Evolutionary conservation across 2,329 filamentous ascomycete species (phyloP).

Genomic region (Graphilbum fragrans): DNA sequence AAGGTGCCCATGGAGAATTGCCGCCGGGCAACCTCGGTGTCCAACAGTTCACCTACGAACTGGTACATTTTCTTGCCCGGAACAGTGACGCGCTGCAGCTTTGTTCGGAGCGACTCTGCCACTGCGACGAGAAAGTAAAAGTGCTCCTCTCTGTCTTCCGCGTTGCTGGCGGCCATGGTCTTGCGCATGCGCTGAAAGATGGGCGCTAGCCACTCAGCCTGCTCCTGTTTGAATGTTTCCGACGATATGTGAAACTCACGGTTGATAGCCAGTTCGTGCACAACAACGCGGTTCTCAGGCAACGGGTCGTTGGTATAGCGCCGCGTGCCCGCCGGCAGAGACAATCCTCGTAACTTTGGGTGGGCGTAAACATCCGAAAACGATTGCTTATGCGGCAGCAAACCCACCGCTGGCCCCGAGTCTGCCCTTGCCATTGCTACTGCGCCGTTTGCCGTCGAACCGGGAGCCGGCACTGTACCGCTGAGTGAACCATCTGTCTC

Average conservation of each 20-base stretch:
- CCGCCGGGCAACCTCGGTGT: conserved; percentile 56
- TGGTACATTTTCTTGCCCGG: conserved; percentile 61
- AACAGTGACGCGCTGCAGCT: conserved; percentile 60
- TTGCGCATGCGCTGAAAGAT: conserved; percentile 45
- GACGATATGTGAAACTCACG: conserved; percentile 62
- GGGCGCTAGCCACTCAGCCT: conserved; percentile 33
- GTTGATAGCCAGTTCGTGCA: conserved; percentile 72
- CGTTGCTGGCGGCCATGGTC: conserved; percentile 54
- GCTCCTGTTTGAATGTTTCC: conserved; percentile 46
- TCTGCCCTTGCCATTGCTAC: no score
- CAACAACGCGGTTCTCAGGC: conserved; percentile 61
- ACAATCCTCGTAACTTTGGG: conserved; percentile 14
- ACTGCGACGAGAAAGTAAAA: conserved; percentile 59
- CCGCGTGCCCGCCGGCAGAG: conserved; percentile 21
- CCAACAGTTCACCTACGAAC: conserved; percentile 63
- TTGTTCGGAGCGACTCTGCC: conserved; percentile 57
- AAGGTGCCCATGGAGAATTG: conserved; percentile 63
- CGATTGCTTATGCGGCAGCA: background rate
- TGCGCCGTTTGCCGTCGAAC: background rate
- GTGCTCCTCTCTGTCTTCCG: conserved; percentile 50
- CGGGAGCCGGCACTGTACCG: no score
- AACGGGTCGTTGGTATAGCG: conserved; percentile 29
- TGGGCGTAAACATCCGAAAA: conserved; percentile 13
- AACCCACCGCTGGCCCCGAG: background rate
- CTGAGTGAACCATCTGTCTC: no score